phyloP scores from a whole-genome alignment of 2,329 filamentous ascomycete genomes.

The Juglanconis sp. region DNA sequence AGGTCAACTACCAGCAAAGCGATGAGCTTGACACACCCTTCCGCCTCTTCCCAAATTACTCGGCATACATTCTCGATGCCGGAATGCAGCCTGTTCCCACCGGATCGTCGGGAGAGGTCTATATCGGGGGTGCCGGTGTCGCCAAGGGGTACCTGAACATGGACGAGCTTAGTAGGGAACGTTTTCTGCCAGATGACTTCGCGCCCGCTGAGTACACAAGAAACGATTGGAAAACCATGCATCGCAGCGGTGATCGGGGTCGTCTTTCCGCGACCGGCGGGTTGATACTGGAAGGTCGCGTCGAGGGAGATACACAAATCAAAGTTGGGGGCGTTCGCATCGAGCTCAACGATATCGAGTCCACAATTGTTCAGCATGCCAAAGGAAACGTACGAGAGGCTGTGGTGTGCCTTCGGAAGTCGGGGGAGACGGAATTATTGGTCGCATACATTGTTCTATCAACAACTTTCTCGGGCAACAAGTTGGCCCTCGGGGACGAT shows the following conservation, averaged over 20 bases:
- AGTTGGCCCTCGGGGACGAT: too few species aligned
- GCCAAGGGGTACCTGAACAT: constrained; percentile 36
- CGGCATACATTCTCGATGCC: constrained; percentile 40
- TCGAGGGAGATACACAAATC: constrained; percentile 39
- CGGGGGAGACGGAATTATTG: too few species aligned
- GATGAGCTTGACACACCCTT: too few species aligned
- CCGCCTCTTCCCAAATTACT: constrained; percentile 28
- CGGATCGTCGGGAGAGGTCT: constrained; percentile 38
- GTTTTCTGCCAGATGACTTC: constrained; percentile 12
- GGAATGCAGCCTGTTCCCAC: constrained; percentile 26
- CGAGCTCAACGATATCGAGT: constrained; percentile 34
- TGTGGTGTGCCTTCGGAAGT: constrained; percentile 9
- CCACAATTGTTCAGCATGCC: not conserved
- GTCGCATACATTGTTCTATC: too few species aligned
- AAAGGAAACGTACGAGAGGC: not conserved
- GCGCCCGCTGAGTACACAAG: not conserved
- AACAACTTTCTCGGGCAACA: too few species aligned
- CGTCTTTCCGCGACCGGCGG: constrained; percentile 30
- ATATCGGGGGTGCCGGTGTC: constrained; percentile 38
- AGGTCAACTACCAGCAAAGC: not conserved
- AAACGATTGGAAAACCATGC: constrained; percentile 22
- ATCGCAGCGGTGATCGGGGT: constrained; percentile 40
- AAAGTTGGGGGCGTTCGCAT: constrained; percentile 34
- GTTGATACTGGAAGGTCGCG: constrained; percentile 34
- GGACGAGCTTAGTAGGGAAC: constrained; percentile 18